phyloP scores from a whole-genome alignment of 2,329 filamentous ascomycete species.

The Trichothecium sympodiale region DNA sequence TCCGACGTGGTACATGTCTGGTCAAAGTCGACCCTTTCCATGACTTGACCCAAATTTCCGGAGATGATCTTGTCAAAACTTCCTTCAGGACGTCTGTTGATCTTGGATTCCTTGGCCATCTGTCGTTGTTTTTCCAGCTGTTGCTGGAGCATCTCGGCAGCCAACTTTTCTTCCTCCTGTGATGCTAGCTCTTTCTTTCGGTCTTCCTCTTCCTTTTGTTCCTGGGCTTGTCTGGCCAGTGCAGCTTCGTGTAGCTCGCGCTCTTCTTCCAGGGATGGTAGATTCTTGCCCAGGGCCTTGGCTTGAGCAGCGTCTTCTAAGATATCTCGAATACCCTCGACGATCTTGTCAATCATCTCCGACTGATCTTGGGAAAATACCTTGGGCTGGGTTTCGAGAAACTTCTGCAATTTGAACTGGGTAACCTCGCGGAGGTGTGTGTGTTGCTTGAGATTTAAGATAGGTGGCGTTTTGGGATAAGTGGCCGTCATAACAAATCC shows the following conservation, averaged over 20 bases:
- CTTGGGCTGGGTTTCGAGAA: conserved; percentile 46
- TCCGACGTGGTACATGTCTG: conserved; percentile 54
- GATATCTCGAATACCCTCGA: conserved; percentile 60
- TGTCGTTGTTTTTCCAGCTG: conserved; percentile 58
- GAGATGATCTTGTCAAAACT: conserved; percentile 13
- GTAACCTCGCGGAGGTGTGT: conserved; percentile 58
- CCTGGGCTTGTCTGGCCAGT: conserved; percentile 48
- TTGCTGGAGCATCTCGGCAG: conserved; percentile 61
- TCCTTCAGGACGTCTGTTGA: conserved; percentile 41
- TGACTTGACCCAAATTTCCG: conserved; percentile 14
- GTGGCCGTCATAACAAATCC: conserved; percentile 76
- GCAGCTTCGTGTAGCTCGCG: conserved; percentile 71
- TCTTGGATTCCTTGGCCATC: conserved; percentile 52
- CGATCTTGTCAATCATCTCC: conserved; percentile 53
- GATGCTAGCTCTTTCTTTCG: conserved; percentile 43
- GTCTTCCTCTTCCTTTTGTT: conserved; percentile 41
- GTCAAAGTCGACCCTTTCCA: conserved; percentile 48
- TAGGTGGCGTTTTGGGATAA: conserved; percentile 75
- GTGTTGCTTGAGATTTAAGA: conserved; percentile 57
- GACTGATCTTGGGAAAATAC: conserved; percentile 40
- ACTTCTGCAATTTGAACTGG: conserved; percentile 56
- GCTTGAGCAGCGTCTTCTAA: conserved; percentile 78
- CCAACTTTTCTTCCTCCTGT: conserved; percentile 57
- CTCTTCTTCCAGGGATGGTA: conserved; percentile 84
- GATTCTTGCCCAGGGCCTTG: conserved; percentile 60